These are phyloP conservation scores for Mycena olivaceomarginata DNA, from an alignment of 768 basidiomycete species.

Conservation along the genomic window DNA sequence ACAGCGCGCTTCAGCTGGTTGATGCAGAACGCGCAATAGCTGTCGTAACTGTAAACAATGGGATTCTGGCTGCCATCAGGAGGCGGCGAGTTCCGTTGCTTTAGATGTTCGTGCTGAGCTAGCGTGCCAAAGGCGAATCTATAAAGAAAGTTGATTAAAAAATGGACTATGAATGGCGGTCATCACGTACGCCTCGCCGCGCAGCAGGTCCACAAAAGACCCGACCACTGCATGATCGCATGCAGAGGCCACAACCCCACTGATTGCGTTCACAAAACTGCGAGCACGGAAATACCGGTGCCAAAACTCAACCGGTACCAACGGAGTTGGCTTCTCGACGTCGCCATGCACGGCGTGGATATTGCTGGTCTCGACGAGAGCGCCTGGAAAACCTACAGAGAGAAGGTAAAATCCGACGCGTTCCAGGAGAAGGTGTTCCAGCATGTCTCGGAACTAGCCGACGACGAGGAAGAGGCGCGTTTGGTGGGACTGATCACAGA, in stretches of 20 bases:
- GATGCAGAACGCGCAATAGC: constrained; percentile 21
- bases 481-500: too few species aligned
- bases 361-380: too few species aligned
- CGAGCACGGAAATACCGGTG: too few species aligned
- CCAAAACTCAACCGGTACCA: too few species aligned
- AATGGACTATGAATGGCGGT: too few species aligned
- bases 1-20: constrained; percentile 16
- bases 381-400: too few species aligned
- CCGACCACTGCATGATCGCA: constrained; percentile 34
- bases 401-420: too few species aligned
- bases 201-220: constrained; percentile 29
- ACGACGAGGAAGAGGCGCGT: too few species aligned
- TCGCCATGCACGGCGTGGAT: too few species aligned
- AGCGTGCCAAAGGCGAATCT: constrained; percentile 23
- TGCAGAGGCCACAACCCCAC: constrained; percentile 14
- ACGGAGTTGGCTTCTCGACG: too few species aligned
- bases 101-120: constrained; percentile 14
- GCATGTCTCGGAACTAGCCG: too few species aligned
- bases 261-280: not conserved
- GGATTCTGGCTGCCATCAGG: not conserved
- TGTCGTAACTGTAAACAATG: constrained; percentile 19
- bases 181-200: constrained; percentile 30
- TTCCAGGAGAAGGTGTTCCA: too few species aligned
- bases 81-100: constrained; percentile 28
- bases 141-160: not conserved